Evolutionary conservation across 768 basidiomycete genomes (phyloP).

Genomic region (Tylopilus felleus): DNA sequence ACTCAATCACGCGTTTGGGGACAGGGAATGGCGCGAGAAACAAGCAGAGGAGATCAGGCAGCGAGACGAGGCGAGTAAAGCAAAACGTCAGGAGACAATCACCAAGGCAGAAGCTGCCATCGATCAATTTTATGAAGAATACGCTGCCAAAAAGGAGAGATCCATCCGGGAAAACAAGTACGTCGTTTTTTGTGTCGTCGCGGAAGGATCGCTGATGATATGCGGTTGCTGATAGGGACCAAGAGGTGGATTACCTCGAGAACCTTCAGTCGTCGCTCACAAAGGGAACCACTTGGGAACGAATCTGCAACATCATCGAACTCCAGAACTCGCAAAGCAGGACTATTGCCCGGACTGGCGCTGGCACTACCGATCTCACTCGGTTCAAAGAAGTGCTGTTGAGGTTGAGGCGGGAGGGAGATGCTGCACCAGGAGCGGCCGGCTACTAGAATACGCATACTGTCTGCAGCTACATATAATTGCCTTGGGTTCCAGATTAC

Average conservation of each 20-base stretch:
- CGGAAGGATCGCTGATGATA: neutral
- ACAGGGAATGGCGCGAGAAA: slow-evolving; percentile 82
- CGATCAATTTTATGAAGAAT: slow-evolving; percentile 87
- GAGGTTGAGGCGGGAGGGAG: slow-evolving; percentile 85
- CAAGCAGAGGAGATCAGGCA: slow-evolving; percentile 80
- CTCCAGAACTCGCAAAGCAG: slow-evolving; percentile 98
- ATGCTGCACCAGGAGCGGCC: slow-evolving; percentile 86
- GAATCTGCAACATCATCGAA: slow-evolving; percentile 82
- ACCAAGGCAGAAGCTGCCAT: slow-evolving; percentile 81
- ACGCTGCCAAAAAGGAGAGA: slow-evolving; percentile 84
- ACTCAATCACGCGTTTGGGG: neutral
- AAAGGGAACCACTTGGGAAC: slow-evolving; percentile 92
- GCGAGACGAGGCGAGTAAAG: slow-evolving; percentile 78
- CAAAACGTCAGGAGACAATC: slow-evolving; percentile 77
- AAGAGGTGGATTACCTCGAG: slow-evolving; percentile 77
- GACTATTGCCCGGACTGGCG: slow-evolving; percentile 81
- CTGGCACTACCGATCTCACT: slow-evolving; percentile 84
- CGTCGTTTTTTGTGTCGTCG: neutral
- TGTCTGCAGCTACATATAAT: slow-evolving; percentile 3
- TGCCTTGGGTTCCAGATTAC: neutral
- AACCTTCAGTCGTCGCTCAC: slow-evolving; percentile 73
- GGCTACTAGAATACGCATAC: slow-evolving; percentile 61
- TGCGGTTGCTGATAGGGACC: slow-evolving; percentile 53
- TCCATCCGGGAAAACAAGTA: slow-evolving; percentile 96
- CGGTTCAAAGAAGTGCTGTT: slow-evolving; percentile 93